phyloP scores from a whole-genome alignment of 768 basidiomycete genomes.

The Exidia glandulosa region DNA sequence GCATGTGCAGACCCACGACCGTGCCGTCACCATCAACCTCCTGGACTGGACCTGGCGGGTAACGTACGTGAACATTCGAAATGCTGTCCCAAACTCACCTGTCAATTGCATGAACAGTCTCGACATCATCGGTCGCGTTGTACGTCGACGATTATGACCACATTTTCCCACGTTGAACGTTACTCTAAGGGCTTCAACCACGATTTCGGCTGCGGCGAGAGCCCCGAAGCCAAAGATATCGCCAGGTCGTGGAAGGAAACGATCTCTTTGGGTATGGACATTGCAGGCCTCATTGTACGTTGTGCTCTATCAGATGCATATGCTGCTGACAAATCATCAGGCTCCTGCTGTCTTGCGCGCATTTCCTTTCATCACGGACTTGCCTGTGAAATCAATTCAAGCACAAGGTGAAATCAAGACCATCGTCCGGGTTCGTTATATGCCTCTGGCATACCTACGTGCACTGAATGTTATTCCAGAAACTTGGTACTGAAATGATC shows the following conservation, averaged over 20 bases:
- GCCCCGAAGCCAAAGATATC: conserved; percentile 19
- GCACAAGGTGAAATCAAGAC: conserved; percentile 16
- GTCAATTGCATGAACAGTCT: conserved; percentile 4
- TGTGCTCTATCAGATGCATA: background rate
- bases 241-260: conserved; percentile 15
- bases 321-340: background rate
- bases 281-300: conserved; percentile 8
- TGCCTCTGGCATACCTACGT: conserved; percentile 15
- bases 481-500: background rate
- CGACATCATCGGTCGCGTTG: conserved; percentile 24
- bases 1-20: background rate
- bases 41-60: conserved; percentile 7
- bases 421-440: conserved; percentile 9
- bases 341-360: conserved; percentile 14
- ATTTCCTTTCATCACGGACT: conserved; percentile 17
- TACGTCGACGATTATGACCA: background rate
- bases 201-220: conserved; percentile 25
- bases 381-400: conserved; percentile 16
- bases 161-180: background rate
- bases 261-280: conserved; percentile 13
- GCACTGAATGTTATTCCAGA: conserved; percentile 6
- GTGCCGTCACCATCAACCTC: conserved; percentile 5
- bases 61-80: conserved; percentile 10
- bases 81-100: background rate
- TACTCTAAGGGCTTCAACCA: conserved; percentile 22